Evolutionary conservation across 2,329 filamentous ascomycete genomes (phyloP).

Genomic region (Colletotrichum spinosum): DNA sequence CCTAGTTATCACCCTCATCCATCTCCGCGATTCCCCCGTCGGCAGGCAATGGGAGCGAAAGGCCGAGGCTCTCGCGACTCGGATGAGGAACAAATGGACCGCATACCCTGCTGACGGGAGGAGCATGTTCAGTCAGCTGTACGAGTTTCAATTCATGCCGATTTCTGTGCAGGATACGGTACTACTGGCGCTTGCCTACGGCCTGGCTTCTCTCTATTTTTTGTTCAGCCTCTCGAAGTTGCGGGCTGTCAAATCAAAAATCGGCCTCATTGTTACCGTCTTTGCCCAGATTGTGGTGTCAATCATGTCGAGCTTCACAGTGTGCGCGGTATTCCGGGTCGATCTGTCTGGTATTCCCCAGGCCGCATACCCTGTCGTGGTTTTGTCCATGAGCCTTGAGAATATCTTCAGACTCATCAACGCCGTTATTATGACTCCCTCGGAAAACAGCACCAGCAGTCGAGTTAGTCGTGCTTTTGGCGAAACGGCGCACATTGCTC

Average conservation of each 20-base stretch:
- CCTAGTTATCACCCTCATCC: conserved; percentile 81
- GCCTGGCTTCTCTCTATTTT: conserved; percentile 73
- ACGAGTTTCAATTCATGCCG: conserved; percentile 83
- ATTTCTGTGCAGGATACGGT: conserved; percentile 75
- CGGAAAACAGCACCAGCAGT: conserved; percentile 74
- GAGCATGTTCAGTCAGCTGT: conserved; percentile 69
- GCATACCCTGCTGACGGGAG: conserved; percentile 72
- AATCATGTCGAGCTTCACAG: conserved; percentile 82
- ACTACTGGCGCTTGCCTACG: conserved; percentile 74
- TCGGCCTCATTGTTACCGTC: conserved; percentile 78
- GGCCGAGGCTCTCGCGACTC: conserved; percentile 63
- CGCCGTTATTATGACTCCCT: conserved; percentile 77
- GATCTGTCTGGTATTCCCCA: conserved; percentile 81
- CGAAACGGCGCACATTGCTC: conserved; percentile 75
- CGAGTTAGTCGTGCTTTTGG: conserved; percentile 81
- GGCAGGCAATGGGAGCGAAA: conserved; percentile 74
- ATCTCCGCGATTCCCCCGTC: conserved; percentile 73
- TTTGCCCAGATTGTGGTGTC: conserved; percentile 77
- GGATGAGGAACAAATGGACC: conserved; percentile 67
- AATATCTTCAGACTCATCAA: conserved; percentile 85
- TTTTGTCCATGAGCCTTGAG: conserved; percentile 80
- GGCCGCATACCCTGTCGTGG: conserved; percentile 80
- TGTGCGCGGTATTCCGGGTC: conserved; percentile 81
- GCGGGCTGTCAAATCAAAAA: conserved; percentile 79
- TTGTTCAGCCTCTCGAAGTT: conserved; percentile 75